phyloP scores from a whole-genome alignment of 352 stramenopile species.

The Globisporangium echinulatum region DNA sequence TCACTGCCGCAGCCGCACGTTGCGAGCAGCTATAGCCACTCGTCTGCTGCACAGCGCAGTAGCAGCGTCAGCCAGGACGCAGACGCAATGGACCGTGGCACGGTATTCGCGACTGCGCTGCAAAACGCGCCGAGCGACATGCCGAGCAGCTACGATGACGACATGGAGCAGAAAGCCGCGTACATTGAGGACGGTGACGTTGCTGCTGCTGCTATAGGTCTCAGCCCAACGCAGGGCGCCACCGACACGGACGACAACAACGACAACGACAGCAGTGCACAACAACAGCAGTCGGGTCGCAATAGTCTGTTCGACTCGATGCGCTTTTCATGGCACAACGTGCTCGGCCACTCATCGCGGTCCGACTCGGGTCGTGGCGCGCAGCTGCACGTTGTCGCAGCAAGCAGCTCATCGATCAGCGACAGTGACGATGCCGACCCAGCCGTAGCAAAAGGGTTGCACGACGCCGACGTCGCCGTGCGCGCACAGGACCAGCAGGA shows the following conservation, averaged over 20 bases:
- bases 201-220: not conserved
- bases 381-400: too few relatives aligned
- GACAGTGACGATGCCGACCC: not conserved
- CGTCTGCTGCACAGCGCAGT: slow-evolving; percentile 3
- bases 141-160: slow-evolving; percentile 2
- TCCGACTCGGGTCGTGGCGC: slow-evolving; percentile 16
- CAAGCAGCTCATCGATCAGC: not conserved
- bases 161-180: slow-evolving; percentile 3
- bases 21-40: slow-evolving; percentile 1
- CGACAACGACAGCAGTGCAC: not conserved
- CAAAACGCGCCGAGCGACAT: slow-evolving; percentile 10
- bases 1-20: slow-evolving; percentile 4
- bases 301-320: slow-evolving; percentile 38
- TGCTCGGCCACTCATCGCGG: slow-evolving; percentile 38
- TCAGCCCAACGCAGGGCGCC: not conserved
- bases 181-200: slow-evolving; percentile 8
- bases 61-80: slow-evolving; percentile 8
- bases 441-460: not conserved
- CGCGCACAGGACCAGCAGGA: slow-evolving; percentile 33
- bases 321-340: slow-evolving; percentile 61
- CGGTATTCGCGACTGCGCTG: slow-evolving; percentile 13
- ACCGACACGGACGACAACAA: not conserved
- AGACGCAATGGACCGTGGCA: slow-evolving; percentile 1
- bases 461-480: slow-evolving; percentile 26
- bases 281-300: slow-evolving; percentile 7